phyloP scores from a whole-genome alignment of 768 basidiomycete species.

The Trametes cingulata region DNA sequence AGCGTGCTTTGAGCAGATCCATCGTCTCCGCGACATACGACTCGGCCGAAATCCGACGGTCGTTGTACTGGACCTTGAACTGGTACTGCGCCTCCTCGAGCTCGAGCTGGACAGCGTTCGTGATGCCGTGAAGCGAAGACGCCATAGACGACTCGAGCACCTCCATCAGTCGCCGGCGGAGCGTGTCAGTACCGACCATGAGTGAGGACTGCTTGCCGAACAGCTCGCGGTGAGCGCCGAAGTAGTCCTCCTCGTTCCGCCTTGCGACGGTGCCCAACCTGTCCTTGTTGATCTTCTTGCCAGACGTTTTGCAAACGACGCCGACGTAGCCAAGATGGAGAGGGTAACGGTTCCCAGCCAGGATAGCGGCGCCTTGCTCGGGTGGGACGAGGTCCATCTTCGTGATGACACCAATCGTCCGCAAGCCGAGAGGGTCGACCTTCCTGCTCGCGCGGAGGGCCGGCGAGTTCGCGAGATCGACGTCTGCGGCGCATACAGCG shows the following conservation, averaged over 20 bases:
- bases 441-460: slow-evolving; percentile 90
- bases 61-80: slow-evolving; percentile 99
- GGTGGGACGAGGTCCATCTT: slow-evolving; percentile 98
- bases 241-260: slow-evolving; percentile 68
- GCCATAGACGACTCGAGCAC: slow-evolving; percentile 98
- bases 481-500: slow-evolving; percentile 98
- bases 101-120: slow-evolving; percentile 96
- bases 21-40: slow-evolving; percentile 98
- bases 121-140: slow-evolving; percentile 91
- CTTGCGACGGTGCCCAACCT: slow-evolving; percentile 50
- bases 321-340: slow-evolving; percentile 97
- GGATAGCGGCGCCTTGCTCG: slow-evolving; percentile 76
- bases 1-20: slow-evolving; percentile 86
- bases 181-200: slow-evolving; percentile 90
- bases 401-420: slow-evolving; percentile 96
- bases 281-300: slow-evolving; percentile 54
- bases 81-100: slow-evolving; percentile 97
- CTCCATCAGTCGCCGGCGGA: slow-evolving; percentile 91
- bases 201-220: slow-evolving; percentile 65
- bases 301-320: slow-evolving; percentile 82
- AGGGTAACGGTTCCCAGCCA: slow-evolving; percentile 93
- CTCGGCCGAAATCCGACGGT: slow-evolving; percentile 90
- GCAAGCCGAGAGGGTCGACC: slow-evolving; percentile 91
- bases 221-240: slow-evolving; percentile 58
- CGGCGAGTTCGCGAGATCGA: slow-evolving; percentile 97